Conservation (phyloP, 2,329 filamentous ascomycete species). For the Colletotrichum sojae region DNA sequence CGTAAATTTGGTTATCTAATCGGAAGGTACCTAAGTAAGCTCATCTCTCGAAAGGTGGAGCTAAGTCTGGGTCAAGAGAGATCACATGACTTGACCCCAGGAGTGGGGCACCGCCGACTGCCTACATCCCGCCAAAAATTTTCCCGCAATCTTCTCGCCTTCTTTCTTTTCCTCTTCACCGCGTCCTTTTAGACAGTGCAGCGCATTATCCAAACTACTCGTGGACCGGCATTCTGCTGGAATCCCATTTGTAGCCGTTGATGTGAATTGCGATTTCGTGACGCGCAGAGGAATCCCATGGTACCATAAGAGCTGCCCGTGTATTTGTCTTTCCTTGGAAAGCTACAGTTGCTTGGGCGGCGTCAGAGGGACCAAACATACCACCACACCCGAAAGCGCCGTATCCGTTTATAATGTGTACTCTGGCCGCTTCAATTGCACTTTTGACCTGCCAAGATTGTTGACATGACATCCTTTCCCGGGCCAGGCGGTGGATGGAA, state of each 20-base stretch:
- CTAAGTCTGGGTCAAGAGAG: neutral
- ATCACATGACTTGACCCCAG: constrained; percentile 35
- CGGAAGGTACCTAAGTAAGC: too few species aligned
- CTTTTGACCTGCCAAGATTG: neutral
- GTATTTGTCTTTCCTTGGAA: constrained; percentile 58
- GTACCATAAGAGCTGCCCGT: constrained; percentile 82
- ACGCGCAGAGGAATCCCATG: constrained; percentile 62
- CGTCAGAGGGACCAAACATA: constrained; percentile 88
- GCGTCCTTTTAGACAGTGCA: constrained; percentile 91
- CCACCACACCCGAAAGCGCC: neutral
- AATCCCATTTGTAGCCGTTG: constrained; percentile 67
- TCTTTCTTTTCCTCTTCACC: constrained; percentile 64
- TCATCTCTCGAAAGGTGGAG: too few species aligned
- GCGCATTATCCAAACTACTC: constrained; percentile 74
- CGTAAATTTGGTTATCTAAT: too few species aligned
- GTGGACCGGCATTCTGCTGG: constrained; percentile 78
- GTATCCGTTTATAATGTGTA: neutral
- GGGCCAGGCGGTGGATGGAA: neutral
- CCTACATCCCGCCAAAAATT: constrained; percentile 41
- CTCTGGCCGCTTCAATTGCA: neutral
- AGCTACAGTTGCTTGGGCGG: constrained; percentile 72
- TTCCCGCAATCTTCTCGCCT: constrained; percentile 50
- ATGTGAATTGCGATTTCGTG: constrained; percentile 68
- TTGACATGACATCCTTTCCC: neutral
- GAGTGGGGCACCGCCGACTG: constrained; percentile 8